These are phyloP conservation scores for Cordyceps fumosorosea DNA, from an alignment of 2,329 filamentous ascomycete genomes.

Conservation along the genomic window DNA sequence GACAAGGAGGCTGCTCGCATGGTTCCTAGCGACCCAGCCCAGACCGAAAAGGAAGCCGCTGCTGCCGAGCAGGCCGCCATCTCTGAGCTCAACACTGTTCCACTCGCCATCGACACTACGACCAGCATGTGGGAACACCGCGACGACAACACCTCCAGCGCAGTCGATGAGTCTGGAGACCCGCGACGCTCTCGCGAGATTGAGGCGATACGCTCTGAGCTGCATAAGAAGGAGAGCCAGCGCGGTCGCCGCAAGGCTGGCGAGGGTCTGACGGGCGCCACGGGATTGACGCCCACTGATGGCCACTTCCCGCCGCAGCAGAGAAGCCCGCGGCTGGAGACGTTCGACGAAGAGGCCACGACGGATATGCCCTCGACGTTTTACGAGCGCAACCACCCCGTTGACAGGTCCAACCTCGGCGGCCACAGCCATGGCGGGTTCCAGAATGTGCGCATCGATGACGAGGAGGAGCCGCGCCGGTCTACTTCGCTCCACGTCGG, in stretches of 20 bases:
- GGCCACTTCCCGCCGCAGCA: constrained; percentile 21
- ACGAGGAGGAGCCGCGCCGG: constrained; percentile 7
- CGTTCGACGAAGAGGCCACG: constrained; percentile 39
- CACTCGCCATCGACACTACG: constrained; percentile 20
- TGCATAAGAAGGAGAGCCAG: constrained; percentile 37
- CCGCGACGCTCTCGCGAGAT: constrained; percentile 31
- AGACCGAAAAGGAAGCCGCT: constrained; percentile 22
- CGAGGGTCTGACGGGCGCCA: constrained; percentile 33
- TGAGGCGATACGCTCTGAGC: constrained; percentile 30
- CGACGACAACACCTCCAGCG: constrained; percentile 21
- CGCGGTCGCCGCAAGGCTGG: constrained; percentile 44
- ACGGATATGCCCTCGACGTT: constrained; percentile 24
- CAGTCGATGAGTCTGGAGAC: constrained; percentile 21
- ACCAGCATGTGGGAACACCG: constrained; percentile 20
- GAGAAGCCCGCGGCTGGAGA: constrained; percentile 26
- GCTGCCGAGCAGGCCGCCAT: constrained; percentile 39
- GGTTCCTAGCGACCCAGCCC: constrained; percentile 40
- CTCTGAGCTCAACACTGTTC: constrained; percentile 36
- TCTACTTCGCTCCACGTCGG: constrained; percentile 1
- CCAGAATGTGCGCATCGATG: constrained; percentile 6
- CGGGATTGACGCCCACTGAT: constrained; percentile 23
- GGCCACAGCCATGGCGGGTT: constrained; percentile 4
- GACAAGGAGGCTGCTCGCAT: constrained; percentile 61
- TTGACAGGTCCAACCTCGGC: neutral
- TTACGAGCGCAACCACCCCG: constrained; percentile 9